Evolutionary conservation across 176 grass and related monocot species (phyloP).

Genomic region (Elymus sibiricus): DNA sequence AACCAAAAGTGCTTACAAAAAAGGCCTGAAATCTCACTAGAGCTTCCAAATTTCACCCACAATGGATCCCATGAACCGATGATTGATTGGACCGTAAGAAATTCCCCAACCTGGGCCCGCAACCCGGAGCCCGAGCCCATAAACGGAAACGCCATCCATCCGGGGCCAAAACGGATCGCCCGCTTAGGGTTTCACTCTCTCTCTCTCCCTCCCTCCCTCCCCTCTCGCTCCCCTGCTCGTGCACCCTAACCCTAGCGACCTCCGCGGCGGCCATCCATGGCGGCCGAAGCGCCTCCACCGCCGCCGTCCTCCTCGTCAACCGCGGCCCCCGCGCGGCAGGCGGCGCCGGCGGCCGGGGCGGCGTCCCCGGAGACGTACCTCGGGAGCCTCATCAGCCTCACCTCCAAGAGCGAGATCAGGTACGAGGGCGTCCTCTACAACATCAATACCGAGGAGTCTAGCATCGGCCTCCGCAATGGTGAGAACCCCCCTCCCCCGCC

Average conservation of each 20-base stretch:
- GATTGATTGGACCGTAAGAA: conserved; percentile 39
- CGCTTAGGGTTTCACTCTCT: conserved; percentile 38
- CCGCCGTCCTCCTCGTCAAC: background rate
- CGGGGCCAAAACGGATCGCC: conserved; percentile 26
- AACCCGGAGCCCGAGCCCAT: background rate
- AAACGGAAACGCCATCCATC: background rate
- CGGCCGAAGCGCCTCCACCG: conserved; percentile 52
- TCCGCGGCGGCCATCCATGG: conserved; percentile 53
- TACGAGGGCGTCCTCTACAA: conserved; percentile 84
- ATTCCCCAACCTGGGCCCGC: background rate
- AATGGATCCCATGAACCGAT: background rate
- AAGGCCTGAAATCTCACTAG: too few relatives aligned
- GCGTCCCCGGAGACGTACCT: conserved; percentile 66
- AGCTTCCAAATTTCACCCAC: too few relatives aligned
- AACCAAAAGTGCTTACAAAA: too few relatives aligned
- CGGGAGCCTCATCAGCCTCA: conserved; percentile 79
- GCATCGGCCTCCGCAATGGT: conserved; percentile 74
- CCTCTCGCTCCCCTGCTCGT: background rate
- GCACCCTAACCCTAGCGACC: background rate
- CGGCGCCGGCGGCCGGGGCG: conserved; percentile 4
- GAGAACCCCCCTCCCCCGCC: background rate
- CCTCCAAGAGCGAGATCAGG: conserved; percentile 87
- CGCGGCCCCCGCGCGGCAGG: background rate
- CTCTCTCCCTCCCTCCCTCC: background rate
- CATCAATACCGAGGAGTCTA: conserved; percentile 73